Percentiles rank a stretch among this genome's conserved stretches.
phyloP scores from a whole-genome alignment of 345 rosid genomes.

The Luvunga scandens region DNA sequence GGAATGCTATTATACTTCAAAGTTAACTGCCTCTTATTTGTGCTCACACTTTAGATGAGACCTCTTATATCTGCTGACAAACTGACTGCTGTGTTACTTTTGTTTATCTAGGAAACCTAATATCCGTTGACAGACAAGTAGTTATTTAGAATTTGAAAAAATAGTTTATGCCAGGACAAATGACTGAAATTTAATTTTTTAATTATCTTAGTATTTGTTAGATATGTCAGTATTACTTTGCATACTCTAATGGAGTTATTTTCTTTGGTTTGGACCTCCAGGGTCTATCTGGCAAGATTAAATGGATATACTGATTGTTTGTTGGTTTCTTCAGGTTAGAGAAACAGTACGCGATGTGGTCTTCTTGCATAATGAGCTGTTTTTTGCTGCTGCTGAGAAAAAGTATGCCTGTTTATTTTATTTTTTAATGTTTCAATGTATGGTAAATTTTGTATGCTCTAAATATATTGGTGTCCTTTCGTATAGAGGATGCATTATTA shows the following conservation, averaged over 20 bases:
- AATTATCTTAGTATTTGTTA: not conserved
- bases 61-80: not conserved
- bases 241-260: not conserved
- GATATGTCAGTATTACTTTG: not conserved
- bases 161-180: not conserved
- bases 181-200: not conserved
- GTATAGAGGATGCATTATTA: too few relatives aligned
- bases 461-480: too few relatives aligned
- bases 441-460: not conserved
- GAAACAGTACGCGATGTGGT: constrained; percentile 83
- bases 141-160: not conserved
- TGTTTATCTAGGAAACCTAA: not conserved
- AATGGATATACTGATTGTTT: too few relatives aligned
- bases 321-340: constrained; percentile 70
- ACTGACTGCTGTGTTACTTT: not conserved
- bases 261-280: not conserved
- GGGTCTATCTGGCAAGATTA: not conserved
- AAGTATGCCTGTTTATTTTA: constrained; percentile 40
- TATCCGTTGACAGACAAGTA: too few relatives aligned
- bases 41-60: not conserved
- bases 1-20: not conserved
- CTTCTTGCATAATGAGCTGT: constrained; percentile 79
- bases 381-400: constrained; percentile 92
- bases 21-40: too few relatives aligned
- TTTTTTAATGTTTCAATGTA: too few relatives aligned